phyloP scores from a whole-genome alignment of 257 asterid genomes.

The Nicotiana noctiflora region DNA sequence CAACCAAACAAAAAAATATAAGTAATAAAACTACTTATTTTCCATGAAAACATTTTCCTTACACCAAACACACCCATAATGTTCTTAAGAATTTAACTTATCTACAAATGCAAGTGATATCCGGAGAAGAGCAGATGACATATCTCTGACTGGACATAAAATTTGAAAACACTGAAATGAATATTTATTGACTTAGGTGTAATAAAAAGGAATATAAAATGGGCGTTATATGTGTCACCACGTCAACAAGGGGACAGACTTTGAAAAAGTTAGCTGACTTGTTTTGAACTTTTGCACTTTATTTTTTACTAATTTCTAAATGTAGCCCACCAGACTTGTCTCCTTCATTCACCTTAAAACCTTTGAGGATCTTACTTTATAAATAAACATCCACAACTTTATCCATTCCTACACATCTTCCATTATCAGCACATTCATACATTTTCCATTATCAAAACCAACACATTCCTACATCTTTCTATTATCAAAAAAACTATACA shows the following conservation, averaged over 20 bases:
- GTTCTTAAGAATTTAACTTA: no score
- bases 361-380: constrained; percentile 23
- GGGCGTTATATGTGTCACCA: background rate
- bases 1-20: no score
- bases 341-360: constrained; percentile 21
- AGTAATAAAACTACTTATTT: no score
- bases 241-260: constrained; percentile 3
- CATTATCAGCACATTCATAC: background rate
- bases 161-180: background rate
- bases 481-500: background rate
- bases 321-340: constrained; percentile 56
- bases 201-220: background rate
- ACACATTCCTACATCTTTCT: constrained; percentile 23
- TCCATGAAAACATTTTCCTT: no score
- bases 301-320: constrained; percentile 25
- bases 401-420: background rate
- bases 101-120: background rate
- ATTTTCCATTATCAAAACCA: constrained; percentile 12
- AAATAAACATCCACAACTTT: constrained; percentile 26
- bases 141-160: background rate
- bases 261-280: constrained; percentile 27
- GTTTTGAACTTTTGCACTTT: constrained; percentile 42
- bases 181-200: background rate
- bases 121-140: background rate
- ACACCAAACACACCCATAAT: no score